phyloP scores from a whole-genome alignment of 2,329 filamentous ascomycete genomes.

The Drechslerella dactyloides region DNA sequence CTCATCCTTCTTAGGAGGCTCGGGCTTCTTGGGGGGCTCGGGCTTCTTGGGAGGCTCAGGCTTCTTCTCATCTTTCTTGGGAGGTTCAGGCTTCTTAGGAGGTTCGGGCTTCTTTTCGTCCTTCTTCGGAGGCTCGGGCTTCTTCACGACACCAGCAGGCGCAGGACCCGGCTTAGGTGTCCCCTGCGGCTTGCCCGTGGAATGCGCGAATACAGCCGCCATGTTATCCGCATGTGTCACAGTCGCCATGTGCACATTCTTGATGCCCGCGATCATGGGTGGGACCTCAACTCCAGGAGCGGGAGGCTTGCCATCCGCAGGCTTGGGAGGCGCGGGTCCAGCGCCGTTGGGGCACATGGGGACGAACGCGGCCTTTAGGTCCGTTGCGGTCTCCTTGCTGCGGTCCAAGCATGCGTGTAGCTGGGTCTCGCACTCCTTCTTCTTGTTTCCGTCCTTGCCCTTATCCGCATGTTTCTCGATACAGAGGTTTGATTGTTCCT shows the following conservation, averaged over 20 bases:
- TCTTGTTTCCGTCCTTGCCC: conserved; percentile 8
- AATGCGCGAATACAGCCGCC: neutral
- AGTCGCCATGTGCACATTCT: neutral
- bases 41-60: too few species aligned
- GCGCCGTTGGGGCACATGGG: neutral
- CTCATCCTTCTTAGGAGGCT: too few species aligned
- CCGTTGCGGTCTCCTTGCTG: neutral
- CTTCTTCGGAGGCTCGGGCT: too few species aligned
- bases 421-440: conserved; percentile 15
- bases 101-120: too few species aligned
- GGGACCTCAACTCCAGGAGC: neutral
- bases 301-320: neutral
- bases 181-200: neutral
- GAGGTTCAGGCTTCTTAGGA: too few species aligned
- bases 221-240: neutral
- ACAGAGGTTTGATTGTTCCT: conserved; percentile 17
- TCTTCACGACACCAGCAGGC: too few species aligned
- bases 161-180: neutral
- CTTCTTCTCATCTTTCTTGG: too few species aligned
- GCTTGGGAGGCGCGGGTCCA: neutral
- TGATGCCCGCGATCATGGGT: neutral
- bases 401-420: neutral
- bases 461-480: conserved; percentile 1
- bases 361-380: neutral
- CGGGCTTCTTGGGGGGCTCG: too few species aligned